phyloP scores from a whole-genome alignment of 345 rosid genomes.

The Linum usitatissimum region DNA sequence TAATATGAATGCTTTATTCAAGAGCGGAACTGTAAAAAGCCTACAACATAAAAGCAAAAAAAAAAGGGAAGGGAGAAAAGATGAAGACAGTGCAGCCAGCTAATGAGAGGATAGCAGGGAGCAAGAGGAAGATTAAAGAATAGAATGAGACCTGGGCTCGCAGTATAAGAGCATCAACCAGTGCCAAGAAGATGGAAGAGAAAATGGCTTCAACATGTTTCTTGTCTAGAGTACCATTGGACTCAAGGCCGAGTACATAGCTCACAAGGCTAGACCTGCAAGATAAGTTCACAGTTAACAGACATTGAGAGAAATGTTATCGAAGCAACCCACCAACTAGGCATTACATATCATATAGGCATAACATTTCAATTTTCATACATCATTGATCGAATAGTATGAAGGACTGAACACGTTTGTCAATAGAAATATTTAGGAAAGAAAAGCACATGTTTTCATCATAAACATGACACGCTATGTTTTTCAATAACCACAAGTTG shows the following conservation, averaged over 20 bases:
- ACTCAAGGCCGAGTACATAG: conserved; percentile 53
- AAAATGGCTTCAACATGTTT: conserved; percentile 50
- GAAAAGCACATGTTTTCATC: neutral
- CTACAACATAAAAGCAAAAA: neutral
- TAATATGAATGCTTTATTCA: neutral
- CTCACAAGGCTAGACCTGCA: conserved; percentile 74
- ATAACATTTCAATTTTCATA: neutral
- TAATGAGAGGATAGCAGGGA: no score
- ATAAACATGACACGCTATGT: neutral
- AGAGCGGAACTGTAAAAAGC: neutral
- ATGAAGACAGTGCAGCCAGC: neutral
- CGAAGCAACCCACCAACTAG: neutral
- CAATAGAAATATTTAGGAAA: neutral
- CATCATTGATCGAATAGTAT: neutral
- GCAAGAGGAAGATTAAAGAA: conserved; percentile 3
- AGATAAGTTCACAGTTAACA: neutral
- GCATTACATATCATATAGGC: neutral
- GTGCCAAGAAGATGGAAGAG: conserved; percentile 59
- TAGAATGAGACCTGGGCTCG: conserved; percentile 70
- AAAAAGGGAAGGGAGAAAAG: neutral
- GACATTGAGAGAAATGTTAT: neutral
- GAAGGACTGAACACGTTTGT: neutral
- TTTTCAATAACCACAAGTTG: neutral
- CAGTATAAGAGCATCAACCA: conserved; percentile 68
- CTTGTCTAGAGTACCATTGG: conserved; percentile 28